Base-by-base conservation (phyloP, 2,329 filamentous ascomycete species). In the Trichoderma sp. region DNA sequence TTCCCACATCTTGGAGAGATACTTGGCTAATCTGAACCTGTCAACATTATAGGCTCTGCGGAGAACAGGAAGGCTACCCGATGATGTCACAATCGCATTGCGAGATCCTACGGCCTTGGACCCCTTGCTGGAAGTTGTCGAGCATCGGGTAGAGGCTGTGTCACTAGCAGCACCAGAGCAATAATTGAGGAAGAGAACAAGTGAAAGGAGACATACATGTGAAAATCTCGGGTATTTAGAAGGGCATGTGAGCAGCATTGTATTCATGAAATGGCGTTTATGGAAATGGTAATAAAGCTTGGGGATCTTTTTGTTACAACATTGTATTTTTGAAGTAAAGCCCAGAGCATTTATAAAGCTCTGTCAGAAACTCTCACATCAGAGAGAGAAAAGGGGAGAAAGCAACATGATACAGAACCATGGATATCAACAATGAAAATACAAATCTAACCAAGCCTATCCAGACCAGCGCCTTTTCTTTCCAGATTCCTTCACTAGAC, bases 91-190 rank as follows among this genome's bases (percentile, higher is more conserved):
- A 1, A 87, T 92, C 52, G 87, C 91, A 29, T 84, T 97, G 81
- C 86, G 94, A 74, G 93, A 97, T 79, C 87, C 93, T 2, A 96
- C 96, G 75, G 84, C 89, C 67, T 82, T 97, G 53, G 88, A 88
- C 16, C 87, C 89, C 33, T 76, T 93, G 53, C 79, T 97, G 58
- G 90, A 89, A 3, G 81, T 92, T 5, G 87, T 94, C n/a, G 89
- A 92, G 68, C 88, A 89, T 68, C 86, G 78, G 33, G 81, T 90
- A 70, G 93, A 97, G 57, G 74, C 75, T 29, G 70, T 80, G 10
- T 75, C 72, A 55, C 69, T 77, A 58, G 57, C 43, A 31, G 27
- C 52, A 5, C 13, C 47, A 11, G 31, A 69, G 35, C 58, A 43
- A 10, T 70, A 59, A 70, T 53, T 21, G 47, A 11, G 37, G 19